Conservation (phyloP, 805 yeast species). For the Ascoidea tarda region DNA sequence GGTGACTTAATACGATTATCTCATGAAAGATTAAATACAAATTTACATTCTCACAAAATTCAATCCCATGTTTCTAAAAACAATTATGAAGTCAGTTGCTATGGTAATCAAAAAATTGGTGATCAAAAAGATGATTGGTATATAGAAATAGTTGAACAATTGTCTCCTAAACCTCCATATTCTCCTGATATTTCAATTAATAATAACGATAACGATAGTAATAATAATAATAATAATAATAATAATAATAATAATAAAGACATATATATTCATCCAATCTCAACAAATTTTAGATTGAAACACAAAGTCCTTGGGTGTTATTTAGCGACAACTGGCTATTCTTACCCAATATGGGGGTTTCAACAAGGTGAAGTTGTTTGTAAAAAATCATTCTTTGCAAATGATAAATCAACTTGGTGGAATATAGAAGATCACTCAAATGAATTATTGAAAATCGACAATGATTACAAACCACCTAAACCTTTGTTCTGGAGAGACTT, state of each 20-base stretch:
- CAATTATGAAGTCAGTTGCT: slow-evolving; percentile 77
- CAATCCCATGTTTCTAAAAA: slow-evolving; percentile 57
- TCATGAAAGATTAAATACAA: slow-evolving; percentile 59
- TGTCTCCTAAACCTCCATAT: slow-evolving; percentile 9
- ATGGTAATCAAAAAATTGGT: slow-evolving; percentile 58
- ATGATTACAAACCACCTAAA: slow-evolving; percentile 26
- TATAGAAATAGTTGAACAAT: slow-evolving; percentile 63
- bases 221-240: slow-evolving; percentile 13
- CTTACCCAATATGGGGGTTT: slow-evolving; percentile 75
- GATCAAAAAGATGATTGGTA: slow-evolving; percentile 87
- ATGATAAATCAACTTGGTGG: slow-evolving; percentile 68
- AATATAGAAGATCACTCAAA: slow-evolving; percentile 60
- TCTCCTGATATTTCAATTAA: not conserved
- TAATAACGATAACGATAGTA: slow-evolving; percentile 26
- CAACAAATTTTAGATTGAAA: slow-evolving; percentile 56
- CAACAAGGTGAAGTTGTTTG: slow-evolving; percentile 75
- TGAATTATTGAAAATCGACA: slow-evolving; percentile 24
- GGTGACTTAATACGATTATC: slow-evolving; percentile 59
- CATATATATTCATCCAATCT: slow-evolving; percentile 51
- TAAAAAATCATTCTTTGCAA: slow-evolving; percentile 31
- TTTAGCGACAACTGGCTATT: slow-evolving; percentile 55
- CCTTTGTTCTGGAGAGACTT: slow-evolving; percentile 55
- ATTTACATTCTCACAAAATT: slow-evolving; percentile 72
- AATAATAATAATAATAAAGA: slow-evolving; percentile 32
- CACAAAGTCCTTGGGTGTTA: slow-evolving; percentile 58